Conservation (phyloP, 179 eudicot species). For the Spinacia oleracea region DNA sequence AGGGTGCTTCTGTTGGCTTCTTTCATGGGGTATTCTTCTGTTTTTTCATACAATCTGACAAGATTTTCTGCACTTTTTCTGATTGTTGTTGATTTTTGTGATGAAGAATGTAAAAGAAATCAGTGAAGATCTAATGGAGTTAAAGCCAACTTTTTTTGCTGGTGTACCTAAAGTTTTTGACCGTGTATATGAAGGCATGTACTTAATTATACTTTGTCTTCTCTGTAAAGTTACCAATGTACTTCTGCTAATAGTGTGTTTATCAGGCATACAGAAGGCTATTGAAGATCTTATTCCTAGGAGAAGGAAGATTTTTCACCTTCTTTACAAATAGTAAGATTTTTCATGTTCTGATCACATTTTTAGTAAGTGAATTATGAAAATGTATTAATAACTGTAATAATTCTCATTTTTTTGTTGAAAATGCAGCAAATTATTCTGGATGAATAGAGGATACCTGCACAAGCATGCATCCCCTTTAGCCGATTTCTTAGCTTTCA, state of each 20-base stretch:
- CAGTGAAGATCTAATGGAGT: conserved; percentile 78
- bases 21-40: conserved; percentile 76
- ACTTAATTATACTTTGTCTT: background rate
- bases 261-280: conserved; percentile 71
- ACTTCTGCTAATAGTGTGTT: background rate
- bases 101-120: conserved; percentile 73
- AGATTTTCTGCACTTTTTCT: background rate
- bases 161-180: conserved; percentile 96
- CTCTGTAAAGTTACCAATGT: background rate
- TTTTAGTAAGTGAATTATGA: background rate
- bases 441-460: conserved; percentile 89
- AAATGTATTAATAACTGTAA: no score
- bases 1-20: conserved; percentile 98
- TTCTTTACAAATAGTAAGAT: conserved; percentile 83
- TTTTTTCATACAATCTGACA: background rate
- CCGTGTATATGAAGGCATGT: conserved; percentile 78
- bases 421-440: conserved; percentile 70
- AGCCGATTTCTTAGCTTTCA: conserved; percentile 84
- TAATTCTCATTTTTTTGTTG: conserved; percentile 10
- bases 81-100: conserved; percentile 6
- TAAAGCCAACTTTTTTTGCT: conserved; percentile 87
- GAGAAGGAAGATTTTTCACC: conserved; percentile 69
- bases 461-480: conserved; percentile 85
- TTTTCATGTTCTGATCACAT: background rate
- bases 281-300: conserved; percentile 73